These are phyloP conservation scores for Clavispora carvajalis DNA, from an alignment of 805 yeast genomes.

Conservation along the genomic window DNA sequence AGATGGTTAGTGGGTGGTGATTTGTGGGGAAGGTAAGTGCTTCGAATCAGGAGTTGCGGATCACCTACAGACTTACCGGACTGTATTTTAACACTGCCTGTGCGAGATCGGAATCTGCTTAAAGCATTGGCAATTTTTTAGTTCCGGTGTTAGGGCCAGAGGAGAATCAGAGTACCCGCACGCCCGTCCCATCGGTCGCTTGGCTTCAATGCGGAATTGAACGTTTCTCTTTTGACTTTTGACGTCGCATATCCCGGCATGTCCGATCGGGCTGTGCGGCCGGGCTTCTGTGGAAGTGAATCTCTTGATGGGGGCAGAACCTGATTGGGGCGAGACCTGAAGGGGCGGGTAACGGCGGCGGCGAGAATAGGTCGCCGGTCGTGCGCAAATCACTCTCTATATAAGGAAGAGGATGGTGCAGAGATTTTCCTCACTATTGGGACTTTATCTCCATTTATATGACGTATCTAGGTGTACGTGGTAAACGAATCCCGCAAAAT, in stretches of 20 bases:
- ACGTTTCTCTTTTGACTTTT: too few species aligned
- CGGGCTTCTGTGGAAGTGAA: too few species aligned
- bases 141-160: neutral
- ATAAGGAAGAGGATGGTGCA: neutral
- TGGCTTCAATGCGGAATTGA: too few species aligned
- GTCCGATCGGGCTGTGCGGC: too few species aligned
- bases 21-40: neutral
- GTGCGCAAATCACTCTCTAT: neutral
- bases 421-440: constrained; percentile 9
- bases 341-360: neutral
- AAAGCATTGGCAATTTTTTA: neutral
- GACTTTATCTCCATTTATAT: constrained; percentile 35
- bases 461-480: constrained; percentile 30
- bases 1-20: neutral
- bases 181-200: too few species aligned
- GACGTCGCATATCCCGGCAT: too few species aligned
- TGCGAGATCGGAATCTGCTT: neutral
- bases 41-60: neutral
- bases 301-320: neutral
- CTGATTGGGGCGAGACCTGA: neutral
- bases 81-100: neutral
- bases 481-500: constrained; percentile 36
- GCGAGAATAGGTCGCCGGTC: neutral
- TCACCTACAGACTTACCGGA: neutral
- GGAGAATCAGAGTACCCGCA: neutral